Evolutionary conservation across 306 rosid genomes (phyloP).

Genomic region (Echinosophora koreensis): DNA sequence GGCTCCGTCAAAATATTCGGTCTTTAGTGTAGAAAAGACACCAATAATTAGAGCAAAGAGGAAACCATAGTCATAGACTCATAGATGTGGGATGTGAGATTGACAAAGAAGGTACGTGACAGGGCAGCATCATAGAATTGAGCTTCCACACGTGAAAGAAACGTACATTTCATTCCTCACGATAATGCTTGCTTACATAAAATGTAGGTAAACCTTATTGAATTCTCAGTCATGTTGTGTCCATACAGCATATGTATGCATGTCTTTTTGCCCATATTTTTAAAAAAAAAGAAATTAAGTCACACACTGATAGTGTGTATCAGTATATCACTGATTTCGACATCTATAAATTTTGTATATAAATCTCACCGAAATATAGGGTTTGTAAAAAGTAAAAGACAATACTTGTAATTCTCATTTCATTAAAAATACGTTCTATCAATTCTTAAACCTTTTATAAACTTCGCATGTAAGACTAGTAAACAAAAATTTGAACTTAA

Average conservation of each 20-base stretch:
- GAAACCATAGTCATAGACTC: neutral
- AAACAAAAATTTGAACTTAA: slow-evolving; percentile 14
- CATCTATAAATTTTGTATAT: neutral
- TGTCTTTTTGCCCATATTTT: neutral
- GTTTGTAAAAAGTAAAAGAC: neutral
- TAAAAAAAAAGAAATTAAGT: neutral
- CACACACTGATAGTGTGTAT: neutral
- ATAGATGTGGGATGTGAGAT: neutral
- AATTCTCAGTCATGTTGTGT: neutral
- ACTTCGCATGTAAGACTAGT: neutral
- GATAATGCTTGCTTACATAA: neutral
- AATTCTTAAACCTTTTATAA: neutral
- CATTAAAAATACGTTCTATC: too few species aligned
- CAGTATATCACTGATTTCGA: too few species aligned
- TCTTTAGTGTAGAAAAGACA: neutral
- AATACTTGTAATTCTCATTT: too few species aligned
- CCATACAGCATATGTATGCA: neutral
- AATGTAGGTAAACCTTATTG: neutral
- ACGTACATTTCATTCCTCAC: neutral
- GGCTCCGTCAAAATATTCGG: neutral
- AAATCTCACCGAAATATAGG: neutral
- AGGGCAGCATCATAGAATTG: neutral
- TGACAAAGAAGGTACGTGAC: neutral
- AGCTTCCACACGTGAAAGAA: neutral
- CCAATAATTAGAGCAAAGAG: neutral